phyloP scores from a whole-genome alignment of 73 alveolate genomes.

The Tetrahymena elliotti region DNA sequence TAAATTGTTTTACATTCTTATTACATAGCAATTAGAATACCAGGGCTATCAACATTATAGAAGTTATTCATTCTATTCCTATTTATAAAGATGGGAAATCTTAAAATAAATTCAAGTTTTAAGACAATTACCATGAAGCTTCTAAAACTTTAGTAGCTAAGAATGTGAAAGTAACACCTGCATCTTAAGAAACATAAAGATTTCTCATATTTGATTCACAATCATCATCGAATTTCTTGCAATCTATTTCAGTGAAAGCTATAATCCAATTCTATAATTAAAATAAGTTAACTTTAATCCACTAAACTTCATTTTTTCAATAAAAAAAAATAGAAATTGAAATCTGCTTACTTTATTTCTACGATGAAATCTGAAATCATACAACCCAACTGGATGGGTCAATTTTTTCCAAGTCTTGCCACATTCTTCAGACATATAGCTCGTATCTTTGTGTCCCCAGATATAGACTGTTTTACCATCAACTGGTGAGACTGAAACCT shows the following conservation, averaged over 20 bases:
- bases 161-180: not conserved
- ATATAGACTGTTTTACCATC: constrained; percentile 12
- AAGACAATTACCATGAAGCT: not conserved
- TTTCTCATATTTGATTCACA: not conserved
- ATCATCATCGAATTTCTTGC: not conserved
- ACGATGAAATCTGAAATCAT: constrained; percentile 20
- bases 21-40: not conserved
- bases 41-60: not conserved
- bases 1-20: not conserved
- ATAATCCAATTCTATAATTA: not conserved
- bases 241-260: not conserved
- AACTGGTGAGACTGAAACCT: constrained; percentile 19
- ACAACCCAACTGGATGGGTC: constrained; percentile 4
- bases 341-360: not conserved
- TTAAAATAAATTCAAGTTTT: not conserved
- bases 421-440: constrained; percentile 16
- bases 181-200: not conserved
- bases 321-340: not conserved
- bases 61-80: not conserved
- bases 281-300: not conserved
- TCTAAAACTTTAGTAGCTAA: not conserved
- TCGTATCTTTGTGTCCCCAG: constrained; percentile 12
- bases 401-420: constrained; percentile 20
- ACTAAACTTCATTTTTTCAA: not conserved
- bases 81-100: not conserved